These are phyloP conservation scores for Heliamphora ciliata DNA, from an alignment of 179 eudicot genomes.

Conservation along the genomic window DNA sequence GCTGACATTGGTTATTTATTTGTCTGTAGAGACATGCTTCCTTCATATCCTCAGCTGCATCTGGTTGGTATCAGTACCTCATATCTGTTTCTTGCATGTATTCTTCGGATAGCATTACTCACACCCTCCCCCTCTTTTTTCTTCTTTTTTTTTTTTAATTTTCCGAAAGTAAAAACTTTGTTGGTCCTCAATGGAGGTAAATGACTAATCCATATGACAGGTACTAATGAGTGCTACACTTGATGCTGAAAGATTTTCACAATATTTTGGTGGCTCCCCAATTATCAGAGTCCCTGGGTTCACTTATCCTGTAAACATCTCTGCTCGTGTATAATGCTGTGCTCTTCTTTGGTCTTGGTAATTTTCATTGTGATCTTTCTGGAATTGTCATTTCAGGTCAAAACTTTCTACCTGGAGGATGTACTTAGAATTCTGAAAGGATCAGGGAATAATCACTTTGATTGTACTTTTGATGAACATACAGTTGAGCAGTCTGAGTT, in stretches of 20 bases:
- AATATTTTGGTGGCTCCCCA: constrained; percentile 96
- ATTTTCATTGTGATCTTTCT: background rate
- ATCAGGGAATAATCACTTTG: constrained; percentile 33
- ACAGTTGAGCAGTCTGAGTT: constrained; percentile 32
- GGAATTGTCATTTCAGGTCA: constrained; percentile 53
- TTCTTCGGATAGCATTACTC: background rate
- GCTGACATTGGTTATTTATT: constrained; percentile 25
- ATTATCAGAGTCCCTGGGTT: constrained; percentile 88
- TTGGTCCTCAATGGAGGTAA: constrained; percentile 2
- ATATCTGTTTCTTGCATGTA: background rate
- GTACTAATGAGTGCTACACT: constrained; percentile 96
- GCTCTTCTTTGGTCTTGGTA: background rate
- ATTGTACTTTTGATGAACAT: constrained; percentile 23
- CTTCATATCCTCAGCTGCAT: constrained; percentile 63
- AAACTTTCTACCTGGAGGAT: constrained; percentile 74
- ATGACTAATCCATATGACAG: constrained; percentile 31
- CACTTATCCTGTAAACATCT: constrained; percentile 76
- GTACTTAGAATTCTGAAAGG: constrained; percentile 51
- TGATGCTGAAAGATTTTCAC: constrained; percentile 92
- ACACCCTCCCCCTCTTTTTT: background rate
- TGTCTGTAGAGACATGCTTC: constrained; percentile 87
- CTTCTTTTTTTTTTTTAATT: background rate
- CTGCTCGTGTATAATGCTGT: background rate
- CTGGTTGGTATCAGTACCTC: constrained; percentile 47
- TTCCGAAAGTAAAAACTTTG: background rate